Base-by-base conservation (phyloP, 1,284 basidiomycete genomes). In the Tremellales sp. region DNA sequence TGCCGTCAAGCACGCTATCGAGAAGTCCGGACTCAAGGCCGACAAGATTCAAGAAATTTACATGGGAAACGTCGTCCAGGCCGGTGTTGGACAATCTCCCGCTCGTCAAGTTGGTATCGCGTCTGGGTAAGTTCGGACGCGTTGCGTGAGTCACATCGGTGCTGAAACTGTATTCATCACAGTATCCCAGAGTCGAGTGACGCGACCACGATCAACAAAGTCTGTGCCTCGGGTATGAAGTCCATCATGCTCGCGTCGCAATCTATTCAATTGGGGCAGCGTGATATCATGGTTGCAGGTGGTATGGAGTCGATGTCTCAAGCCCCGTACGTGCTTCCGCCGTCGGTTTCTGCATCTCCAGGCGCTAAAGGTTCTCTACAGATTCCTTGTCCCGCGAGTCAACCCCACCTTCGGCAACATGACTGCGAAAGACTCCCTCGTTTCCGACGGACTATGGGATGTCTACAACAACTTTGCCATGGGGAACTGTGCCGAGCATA, bases 241-340 rank as follows among this genome's bases (percentile, higher is more conserved):
- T 79, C 90, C 33, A 82, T 97, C 75, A 94, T 91, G 73, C 81
- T 95, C 56, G 95, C 90, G 45, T 80, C 89, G 31, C 93, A 97
- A 76, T 83, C 82, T 64, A 92, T 98, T 70, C 80, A 84, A 66
- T 78, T 85, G 28, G 95, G 94, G 45, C 83, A 85, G 61, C 81
- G 79, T 48, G 72, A 76, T 71, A 82, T 97, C 42, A 86, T 97
- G 53, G 86, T 85, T 33, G 93, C 92, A 42, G 95, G 94, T 61
- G 94, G 94, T 50, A 92, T 92, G 82, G 94, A 98, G 77, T 90
- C 85, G 74, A 98, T 98, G 94, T 92, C 87, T 65, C 86, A 94
- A 60, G 87, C 92, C 60, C 93, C 83, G 89, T 91, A 72, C 68
- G 84, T 79, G 24, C 46, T 46, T 35, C 31, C 39, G 29, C 18